Percentiles rank a stretch among this genome's conserved stretches.
phyloP scores from a whole-genome alignment of 768 basidiomycete species.

The Artomyces pyxidatus region DNA sequence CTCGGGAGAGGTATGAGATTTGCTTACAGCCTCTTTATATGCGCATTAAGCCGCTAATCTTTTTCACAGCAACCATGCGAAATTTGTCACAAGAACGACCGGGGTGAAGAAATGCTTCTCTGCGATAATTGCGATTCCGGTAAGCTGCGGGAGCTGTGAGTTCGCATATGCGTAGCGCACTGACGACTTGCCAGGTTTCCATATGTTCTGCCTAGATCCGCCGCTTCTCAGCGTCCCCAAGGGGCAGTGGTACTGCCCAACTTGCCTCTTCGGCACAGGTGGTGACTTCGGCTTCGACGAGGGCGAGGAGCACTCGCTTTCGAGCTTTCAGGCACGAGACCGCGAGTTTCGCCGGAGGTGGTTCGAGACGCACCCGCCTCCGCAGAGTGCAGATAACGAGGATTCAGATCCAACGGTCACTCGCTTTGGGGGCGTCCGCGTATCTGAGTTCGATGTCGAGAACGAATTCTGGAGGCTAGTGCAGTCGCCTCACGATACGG shows the following conservation, averaged over 20 bases:
- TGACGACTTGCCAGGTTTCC: slow-evolving; percentile 61
- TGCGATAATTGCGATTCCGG: slow-evolving; percentile 84
- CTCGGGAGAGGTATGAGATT: slow-evolving; percentile 7
- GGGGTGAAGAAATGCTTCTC: slow-evolving; percentile 86
- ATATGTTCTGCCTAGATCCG: slow-evolving; percentile 95
- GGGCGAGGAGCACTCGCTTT: slow-evolving; percentile 89
- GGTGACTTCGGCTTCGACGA: slow-evolving; percentile 98
- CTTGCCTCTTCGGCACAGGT: slow-evolving; percentile 84
- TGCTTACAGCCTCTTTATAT: not conserved
- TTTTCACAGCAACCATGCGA: slow-evolving; percentile 72
- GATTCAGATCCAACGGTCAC: slow-evolving; percentile 41
- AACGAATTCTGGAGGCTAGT: slow-evolving; percentile 96
- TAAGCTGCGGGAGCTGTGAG: slow-evolving; percentile 22
- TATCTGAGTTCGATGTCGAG: slow-evolving; percentile 92
- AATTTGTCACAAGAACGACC: slow-evolving; percentile 84
- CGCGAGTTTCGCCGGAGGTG: slow-evolving; percentile 81
- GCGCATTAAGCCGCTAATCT: slow-evolving; percentile 7
- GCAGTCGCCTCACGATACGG: slow-evolving; percentile 80
- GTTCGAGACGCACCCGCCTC: slow-evolving; percentile 71
- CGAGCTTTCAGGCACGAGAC: slow-evolving; percentile 89
- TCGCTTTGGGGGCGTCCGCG: slow-evolving; percentile 47
- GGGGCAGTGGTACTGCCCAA: slow-evolving; percentile 94
- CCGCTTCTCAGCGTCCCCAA: slow-evolving; percentile 80
- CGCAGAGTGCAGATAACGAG: slow-evolving; percentile 2
- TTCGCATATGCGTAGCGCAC: not conserved